Conservation (phyloP, 768 basidiomycete genomes). For the Pleurotus platypus region DNA sequence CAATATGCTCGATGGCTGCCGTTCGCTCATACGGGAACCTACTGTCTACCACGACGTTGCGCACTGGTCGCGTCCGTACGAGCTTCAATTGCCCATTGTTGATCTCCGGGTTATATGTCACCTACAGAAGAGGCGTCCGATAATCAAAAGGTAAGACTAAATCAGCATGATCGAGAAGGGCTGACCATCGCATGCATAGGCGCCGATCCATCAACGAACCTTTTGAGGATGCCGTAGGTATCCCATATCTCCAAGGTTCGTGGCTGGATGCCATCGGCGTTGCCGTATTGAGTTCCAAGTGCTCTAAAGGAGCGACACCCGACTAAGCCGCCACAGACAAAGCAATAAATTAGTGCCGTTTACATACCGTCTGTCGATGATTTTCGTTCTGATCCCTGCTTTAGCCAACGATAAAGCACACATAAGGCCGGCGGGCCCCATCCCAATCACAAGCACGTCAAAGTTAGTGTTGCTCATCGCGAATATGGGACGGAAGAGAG, state of each 20-base stretch:
- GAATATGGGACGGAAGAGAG: too few relatives aligned
- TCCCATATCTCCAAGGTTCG: slow-evolving; percentile 19
- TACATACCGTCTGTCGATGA: slow-evolving; percentile 18
- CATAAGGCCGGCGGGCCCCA: slow-evolving; percentile 36
- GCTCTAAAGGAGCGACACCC: not conserved
- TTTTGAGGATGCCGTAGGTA: slow-evolving; percentile 12
- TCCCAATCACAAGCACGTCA: slow-evolving; percentile 37
- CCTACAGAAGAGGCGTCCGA: not conserved
- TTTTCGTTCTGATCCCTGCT: slow-evolving; percentile 19
- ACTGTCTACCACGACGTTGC: slow-evolving; percentile 5
- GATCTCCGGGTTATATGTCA: slow-evolving; percentile 8
- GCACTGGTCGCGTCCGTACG: not conserved
- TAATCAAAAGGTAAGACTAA: not conserved
- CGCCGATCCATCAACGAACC: slow-evolving; percentile 6
- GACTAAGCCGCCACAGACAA: not conserved
- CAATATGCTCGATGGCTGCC: slow-evolving; percentile 1
- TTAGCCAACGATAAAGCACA: slow-evolving; percentile 19
- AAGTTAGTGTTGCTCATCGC: slow-evolving; percentile 13
- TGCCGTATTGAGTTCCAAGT: slow-evolving; percentile 1
- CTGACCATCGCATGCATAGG: not conserved
- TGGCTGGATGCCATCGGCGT: slow-evolving; percentile 19
- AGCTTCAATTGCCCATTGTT: not conserved
- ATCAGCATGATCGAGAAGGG: not conserved
- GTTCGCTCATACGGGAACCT: slow-evolving; percentile 6
- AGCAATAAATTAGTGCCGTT: too few relatives aligned